Conservation (phyloP, 2,329 filamentous ascomycete species). For the Trichoderma breve region DNA sequence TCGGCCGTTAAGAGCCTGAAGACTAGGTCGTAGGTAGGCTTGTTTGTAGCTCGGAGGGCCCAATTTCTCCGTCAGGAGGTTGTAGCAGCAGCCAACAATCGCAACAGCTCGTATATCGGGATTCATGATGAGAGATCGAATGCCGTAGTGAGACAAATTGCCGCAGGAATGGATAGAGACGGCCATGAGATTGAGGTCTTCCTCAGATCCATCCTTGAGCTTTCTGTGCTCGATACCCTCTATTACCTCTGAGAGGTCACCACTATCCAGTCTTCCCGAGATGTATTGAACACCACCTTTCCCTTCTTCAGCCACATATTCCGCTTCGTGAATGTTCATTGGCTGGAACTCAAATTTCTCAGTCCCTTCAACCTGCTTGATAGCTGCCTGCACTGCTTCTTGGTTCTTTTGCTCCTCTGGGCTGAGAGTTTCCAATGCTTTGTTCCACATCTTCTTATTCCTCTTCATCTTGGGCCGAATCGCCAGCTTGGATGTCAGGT, state of each 20-base stretch:
- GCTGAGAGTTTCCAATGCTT: constrained; percentile 43
- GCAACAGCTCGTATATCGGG: constrained; percentile 84
- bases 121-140: constrained; percentile 82
- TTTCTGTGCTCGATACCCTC: constrained; percentile 49
- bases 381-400: constrained; percentile 33
- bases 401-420: constrained; percentile 41
- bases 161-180: constrained; percentile 97
- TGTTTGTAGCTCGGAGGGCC: constrained; percentile 85
- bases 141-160: constrained; percentile 92
- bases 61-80: constrained; percentile 86
- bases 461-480: constrained; percentile 70
- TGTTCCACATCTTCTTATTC: constrained; percentile 77
- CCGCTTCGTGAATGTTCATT: constrained; percentile 45
- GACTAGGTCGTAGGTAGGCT: constrained; percentile 67
- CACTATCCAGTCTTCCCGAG: constrained; percentile 69
- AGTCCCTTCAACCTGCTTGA: constrained; percentile 36
- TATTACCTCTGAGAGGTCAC: constrained; percentile 68
- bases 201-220: constrained; percentile 22
- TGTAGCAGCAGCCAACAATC: constrained; percentile 98
- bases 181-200: constrained; percentile 66
- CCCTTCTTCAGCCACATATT: constrained; percentile 58
- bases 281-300: constrained; percentile 75
- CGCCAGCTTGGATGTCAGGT: constrained; percentile 75
- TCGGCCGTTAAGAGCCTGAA: constrained; percentile 66
- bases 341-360: constrained; percentile 47